Conservation (phyloP, 1,284 basidiomycete species). For the Vanrija sp. region DNA sequence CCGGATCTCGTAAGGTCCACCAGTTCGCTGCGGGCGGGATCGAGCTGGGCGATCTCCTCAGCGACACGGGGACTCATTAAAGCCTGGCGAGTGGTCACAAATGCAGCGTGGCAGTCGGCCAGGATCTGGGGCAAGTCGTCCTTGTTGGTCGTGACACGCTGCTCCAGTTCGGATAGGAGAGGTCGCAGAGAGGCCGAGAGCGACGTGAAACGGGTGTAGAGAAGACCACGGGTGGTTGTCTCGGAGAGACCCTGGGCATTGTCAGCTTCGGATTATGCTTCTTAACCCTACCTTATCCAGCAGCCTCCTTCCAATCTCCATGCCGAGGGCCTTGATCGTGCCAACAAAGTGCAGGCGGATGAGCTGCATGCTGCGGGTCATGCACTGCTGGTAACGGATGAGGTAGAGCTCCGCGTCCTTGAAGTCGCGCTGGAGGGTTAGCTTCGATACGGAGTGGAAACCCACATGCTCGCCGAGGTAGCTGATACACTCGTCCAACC, state of each 20-base stretch:
- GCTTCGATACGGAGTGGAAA: conserved; percentile 8
- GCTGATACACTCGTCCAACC: conserved; percentile 85
- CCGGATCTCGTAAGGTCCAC: conserved; percentile 83
- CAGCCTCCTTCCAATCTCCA: conserved; percentile 68
- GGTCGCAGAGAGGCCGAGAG: conserved; percentile 68
- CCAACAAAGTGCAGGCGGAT: conserved; percentile 92
- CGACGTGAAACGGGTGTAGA: conserved; percentile 80
- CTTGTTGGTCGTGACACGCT: conserved; percentile 61
- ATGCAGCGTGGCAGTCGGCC: conserved; percentile 76
- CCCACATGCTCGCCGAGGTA: conserved; percentile 79
- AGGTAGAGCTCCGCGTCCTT: conserved; percentile 86
- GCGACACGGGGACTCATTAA: conserved; percentile 66
- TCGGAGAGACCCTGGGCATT: conserved; percentile 65
- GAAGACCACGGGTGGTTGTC: conserved; percentile 73
- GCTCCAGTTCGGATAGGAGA: conserved; percentile 76
- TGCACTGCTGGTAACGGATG: conserved; percentile 88
- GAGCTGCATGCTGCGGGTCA: conserved; percentile 91
- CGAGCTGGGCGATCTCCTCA: conserved; percentile 75
- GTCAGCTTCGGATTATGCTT: background rate
- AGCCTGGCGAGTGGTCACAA: conserved; percentile 66
- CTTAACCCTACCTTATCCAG: conserved; percentile 60
- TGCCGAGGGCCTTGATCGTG: conserved; percentile 66
- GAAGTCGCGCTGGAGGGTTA: conserved; percentile 66
- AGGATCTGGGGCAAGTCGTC: conserved; percentile 73
- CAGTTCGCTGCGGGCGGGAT: conserved; percentile 70